Evolutionary conservation across 1,284 basidiomycete species (phyloP).

Genomic region (Entoloma clypeatum): DNA sequence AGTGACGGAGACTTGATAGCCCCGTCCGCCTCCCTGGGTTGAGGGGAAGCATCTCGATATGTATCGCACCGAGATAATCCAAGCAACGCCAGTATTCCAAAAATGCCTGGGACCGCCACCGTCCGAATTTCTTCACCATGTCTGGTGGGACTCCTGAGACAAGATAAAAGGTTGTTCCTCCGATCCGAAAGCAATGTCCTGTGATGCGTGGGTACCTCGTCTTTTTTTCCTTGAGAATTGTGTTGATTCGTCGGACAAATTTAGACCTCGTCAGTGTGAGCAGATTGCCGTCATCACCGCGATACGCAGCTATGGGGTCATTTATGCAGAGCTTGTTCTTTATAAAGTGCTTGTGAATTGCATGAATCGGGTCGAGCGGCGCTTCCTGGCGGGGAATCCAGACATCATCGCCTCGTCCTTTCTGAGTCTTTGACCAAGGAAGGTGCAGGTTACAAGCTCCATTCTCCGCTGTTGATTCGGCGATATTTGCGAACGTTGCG

Average conservation of each 20-base stretch:
- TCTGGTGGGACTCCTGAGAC: slow-evolving; percentile 26
- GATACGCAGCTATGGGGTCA: neutral
- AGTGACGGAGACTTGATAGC: neutral
- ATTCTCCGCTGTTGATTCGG: neutral
- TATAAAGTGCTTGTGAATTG: slow-evolving; percentile 8
- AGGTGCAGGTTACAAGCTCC: slow-evolving; percentile 16
- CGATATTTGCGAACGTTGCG: neutral
- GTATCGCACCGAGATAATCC: too few species aligned
- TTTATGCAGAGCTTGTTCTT: slow-evolving; percentile 19
- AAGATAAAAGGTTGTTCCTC: slow-evolving; percentile 29
- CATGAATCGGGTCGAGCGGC: slow-evolving; percentile 16
- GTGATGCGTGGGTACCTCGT: slow-evolving; percentile 18
- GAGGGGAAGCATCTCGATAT: neutral
- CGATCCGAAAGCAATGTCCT: slow-evolving; percentile 31
- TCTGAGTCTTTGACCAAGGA: slow-evolving; percentile 24
- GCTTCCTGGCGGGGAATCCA: slow-evolving; percentile 19
- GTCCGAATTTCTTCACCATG: slow-evolving; percentile 24
- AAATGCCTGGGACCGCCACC: slow-evolving; percentile 29
- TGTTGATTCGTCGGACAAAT: slow-evolving; percentile 24
- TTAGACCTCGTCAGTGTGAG: slow-evolving; percentile 17
- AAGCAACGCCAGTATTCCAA: slow-evolving; percentile 24
- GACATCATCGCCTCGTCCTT: too few species aligned
- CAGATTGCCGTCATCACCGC: slow-evolving; percentile 14
- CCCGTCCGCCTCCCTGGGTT: neutral
- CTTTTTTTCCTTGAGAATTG: slow-evolving; percentile 19